phyloP scores from a whole-genome alignment of 2,329 filamentous ascomycete genomes.

The Gyromitra esculenta region DNA sequence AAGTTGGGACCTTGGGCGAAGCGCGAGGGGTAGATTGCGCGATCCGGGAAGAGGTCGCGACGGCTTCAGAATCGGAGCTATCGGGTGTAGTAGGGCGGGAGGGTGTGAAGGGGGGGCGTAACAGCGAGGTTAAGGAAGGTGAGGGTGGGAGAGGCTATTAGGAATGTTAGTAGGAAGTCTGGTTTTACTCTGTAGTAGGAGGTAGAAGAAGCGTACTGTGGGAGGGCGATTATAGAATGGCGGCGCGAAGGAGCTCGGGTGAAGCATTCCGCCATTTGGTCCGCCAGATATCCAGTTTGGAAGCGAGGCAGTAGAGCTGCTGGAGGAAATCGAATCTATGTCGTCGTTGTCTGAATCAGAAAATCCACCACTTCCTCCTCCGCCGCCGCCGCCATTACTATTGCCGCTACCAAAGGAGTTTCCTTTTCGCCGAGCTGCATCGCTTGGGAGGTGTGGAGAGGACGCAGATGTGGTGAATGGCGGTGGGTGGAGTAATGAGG shows the following conservation, averaged over 20 bases:
- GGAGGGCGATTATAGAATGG: conserved; percentile 98
- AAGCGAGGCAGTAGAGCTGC: conserved; percentile 44
- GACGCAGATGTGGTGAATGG: conserved; percentile 50
- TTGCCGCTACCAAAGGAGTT: conserved; percentile 20
- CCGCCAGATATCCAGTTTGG: conserved; percentile 35
- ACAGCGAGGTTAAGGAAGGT: conserved; percentile 88
- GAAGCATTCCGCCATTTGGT: conserved; percentile 40
- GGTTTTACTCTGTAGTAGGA: background rate
- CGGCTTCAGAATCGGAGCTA: conserved; percentile 83
- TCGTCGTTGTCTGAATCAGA: conserved; percentile 42
- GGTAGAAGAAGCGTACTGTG: conserved; percentile 63
- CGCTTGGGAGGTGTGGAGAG: conserved; percentile 47
- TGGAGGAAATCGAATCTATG: conserved; percentile 44
- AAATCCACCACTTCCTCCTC: conserved; percentile 15
- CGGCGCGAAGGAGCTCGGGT: conserved; percentile 68
- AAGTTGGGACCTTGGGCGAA: conserved; percentile 94
- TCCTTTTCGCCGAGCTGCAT: conserved; percentile 41
- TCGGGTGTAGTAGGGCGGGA: conserved; percentile 94
- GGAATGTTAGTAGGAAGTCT: conserved; percentile 7
- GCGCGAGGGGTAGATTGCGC: conserved; percentile 79
- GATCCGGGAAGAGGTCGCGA: conserved; percentile 68
- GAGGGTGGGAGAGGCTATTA: conserved; percentile 80
- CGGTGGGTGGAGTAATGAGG: conserved; percentile 48
- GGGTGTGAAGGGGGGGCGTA: conserved; percentile 76
- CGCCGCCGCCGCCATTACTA: conserved; percentile 27